Conservation (phyloP, 257 asterid species). For the Salvia hispanica region DNA sequence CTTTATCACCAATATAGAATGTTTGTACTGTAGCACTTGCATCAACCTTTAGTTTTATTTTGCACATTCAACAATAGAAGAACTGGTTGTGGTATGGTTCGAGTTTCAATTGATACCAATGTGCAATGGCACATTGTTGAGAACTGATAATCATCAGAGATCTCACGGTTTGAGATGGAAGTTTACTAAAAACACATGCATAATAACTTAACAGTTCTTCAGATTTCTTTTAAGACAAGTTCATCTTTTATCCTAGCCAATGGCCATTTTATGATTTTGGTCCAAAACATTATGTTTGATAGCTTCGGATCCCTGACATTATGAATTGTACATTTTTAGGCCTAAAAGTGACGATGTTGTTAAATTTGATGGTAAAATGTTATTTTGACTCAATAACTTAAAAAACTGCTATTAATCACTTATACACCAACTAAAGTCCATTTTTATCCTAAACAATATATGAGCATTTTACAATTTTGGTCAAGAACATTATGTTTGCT, state of each 20-base stretch:
- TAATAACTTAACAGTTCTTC: conserved; percentile 1
- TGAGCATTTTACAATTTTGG: too few relatives aligned
- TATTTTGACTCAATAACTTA: too few relatives aligned
- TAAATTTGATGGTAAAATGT: too few relatives aligned
- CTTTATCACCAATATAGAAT: background rate
- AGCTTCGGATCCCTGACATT: too few relatives aligned
- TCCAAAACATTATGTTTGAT: too few relatives aligned
- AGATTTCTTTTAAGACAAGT: background rate
- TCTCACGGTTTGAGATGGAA: conserved; percentile 27
- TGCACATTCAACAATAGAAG: background rate
- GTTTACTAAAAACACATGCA: conserved; percentile 5
- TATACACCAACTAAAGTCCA: too few relatives aligned
- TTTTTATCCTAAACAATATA: too few relatives aligned
- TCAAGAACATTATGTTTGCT: too few relatives aligned
- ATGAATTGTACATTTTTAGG: conserved; percentile 5
- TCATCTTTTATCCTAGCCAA: too few relatives aligned
- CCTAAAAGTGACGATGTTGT: background rate
- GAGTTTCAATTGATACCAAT: conserved; percentile 15
- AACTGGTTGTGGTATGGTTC: conserved; percentile 16
- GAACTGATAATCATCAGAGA: conserved; percentile 5
- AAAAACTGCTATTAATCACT: too few relatives aligned
- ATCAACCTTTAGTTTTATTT: conserved; percentile 15
- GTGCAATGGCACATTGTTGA: conserved; percentile 9
- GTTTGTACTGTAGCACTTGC: background rate
- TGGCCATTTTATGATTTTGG: too few relatives aligned